Percentiles rank a stretch among this genome's conserved stretches.
These are phyloP conservation scores for Pyrenophora graminea DNA, from an alignment of 2,329 filamentous ascomycete genomes.

Conservation along the genomic window DNA sequence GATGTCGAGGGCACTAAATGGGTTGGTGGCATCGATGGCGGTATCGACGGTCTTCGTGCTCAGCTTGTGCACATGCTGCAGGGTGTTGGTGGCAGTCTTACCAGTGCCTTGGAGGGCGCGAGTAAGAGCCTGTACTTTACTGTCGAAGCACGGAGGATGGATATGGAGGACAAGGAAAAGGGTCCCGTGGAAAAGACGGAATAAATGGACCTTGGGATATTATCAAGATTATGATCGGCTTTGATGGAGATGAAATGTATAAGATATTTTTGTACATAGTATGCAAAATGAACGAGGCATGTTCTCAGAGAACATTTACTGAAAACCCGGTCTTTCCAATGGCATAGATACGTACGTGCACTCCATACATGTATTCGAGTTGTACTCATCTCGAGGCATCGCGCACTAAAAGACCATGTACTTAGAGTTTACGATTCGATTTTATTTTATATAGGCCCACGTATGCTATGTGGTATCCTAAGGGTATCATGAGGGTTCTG, in stretches of 20 bases:
- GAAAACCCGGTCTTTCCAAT: too few species aligned
- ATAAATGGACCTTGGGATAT: slow-evolving; percentile 2
- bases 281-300: too few species aligned
- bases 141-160: slow-evolving; percentile 77
- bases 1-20: slow-evolving; percentile 73
- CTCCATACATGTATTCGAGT: too few species aligned
- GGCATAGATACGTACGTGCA: too few species aligned
- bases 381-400: too few species aligned
- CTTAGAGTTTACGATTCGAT: slow-evolving; percentile 23
- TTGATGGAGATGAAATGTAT: too few species aligned
- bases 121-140: slow-evolving; percentile 84
- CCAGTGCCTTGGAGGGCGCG: slow-evolving; percentile 77
- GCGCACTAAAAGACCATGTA: too few species aligned
- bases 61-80: slow-evolving; percentile 83
- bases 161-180: slow-evolving; percentile 74
- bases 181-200: slow-evolving; percentile 25
- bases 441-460: slow-evolving; percentile 23
- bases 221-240: background rate
- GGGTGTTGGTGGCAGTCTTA: slow-evolving; percentile 75
- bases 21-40: slow-evolving; percentile 78
- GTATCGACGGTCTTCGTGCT: slow-evolving; percentile 76
- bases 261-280: too few species aligned
- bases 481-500: slow-evolving; percentile 29
- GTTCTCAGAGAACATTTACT: too few species aligned
- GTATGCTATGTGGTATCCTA: slow-evolving; percentile 20